Conservation (phyloP, 805 yeast species). For the Sporopachydermia lactativora region DNA sequence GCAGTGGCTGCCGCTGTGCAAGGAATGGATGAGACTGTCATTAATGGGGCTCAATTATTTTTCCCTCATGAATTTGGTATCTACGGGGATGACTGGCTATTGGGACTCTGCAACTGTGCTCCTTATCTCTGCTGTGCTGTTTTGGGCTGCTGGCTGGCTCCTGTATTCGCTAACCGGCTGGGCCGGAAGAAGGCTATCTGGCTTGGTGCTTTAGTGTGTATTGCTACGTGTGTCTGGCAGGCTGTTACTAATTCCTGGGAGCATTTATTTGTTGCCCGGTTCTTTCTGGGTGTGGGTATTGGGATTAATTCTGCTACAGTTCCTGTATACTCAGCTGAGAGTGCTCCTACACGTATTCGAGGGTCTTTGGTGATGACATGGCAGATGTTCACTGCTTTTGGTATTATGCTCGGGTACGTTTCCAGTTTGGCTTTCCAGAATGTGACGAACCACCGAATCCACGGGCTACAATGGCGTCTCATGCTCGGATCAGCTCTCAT, state of each 20-base stretch:
- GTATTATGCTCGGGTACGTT: conserved; percentile 54
- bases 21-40: conserved; percentile 64
- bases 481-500: conserved; percentile 53
- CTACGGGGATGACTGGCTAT: conserved; percentile 27
- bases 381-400: conserved; percentile 68
- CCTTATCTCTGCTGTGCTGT: conserved; percentile 49
- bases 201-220: conserved; percentile 41
- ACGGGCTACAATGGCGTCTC: conserved; percentile 33
- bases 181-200: conserved; percentile 53
- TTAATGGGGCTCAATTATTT: conserved; percentile 51
- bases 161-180: conserved; percentile 31
- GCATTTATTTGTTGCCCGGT: conserved; percentile 44
- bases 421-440: conserved; percentile 36
- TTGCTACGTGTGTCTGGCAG: conserved; percentile 48
- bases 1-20: conserved; percentile 58
- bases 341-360: conserved; percentile 40
- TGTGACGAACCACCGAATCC: not conserved
- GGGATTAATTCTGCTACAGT: conserved; percentile 57
- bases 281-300: conserved; percentile 48
- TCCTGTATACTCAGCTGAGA: conserved; percentile 54
- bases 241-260: conserved; percentile 48
- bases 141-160: conserved; percentile 43
- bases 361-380: conserved; percentile 59
- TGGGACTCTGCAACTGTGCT: conserved; percentile 50
- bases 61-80: conserved; percentile 34